A percentile compares a stretch with the other conserved stretches of the same genome.
These are phyloP conservation scores for Pseudevernia furfuracea DNA, from an alignment of 495 filamentous ascomycete genomes.

Conservation along the genomic window DNA sequence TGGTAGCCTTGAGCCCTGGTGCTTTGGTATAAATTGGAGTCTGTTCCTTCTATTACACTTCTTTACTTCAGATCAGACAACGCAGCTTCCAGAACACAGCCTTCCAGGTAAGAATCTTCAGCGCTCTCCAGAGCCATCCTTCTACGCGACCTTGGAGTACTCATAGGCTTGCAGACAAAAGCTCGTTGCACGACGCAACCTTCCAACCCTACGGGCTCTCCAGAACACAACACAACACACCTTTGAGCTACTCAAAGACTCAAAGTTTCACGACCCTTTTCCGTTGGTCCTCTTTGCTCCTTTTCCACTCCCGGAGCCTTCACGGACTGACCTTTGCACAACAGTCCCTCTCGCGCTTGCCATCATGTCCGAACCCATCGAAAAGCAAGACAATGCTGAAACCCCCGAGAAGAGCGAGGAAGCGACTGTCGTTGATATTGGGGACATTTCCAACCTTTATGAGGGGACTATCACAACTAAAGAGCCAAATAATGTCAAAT, in stretches of 20 bases:
- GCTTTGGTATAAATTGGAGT: background rate
- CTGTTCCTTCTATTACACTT: background rate
- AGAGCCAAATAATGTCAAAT: no score
- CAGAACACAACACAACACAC: no score
- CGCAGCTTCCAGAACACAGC: background rate
- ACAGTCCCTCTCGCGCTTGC: background rate
- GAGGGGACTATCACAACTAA: no score
- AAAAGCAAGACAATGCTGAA: background rate
- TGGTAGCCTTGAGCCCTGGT: background rate
- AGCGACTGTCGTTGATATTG: no score
- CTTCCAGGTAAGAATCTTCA: background rate
- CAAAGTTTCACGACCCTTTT: background rate
- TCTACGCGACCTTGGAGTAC: background rate
- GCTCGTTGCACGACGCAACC: background rate
- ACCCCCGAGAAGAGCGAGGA: background rate
- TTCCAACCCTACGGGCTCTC: background rate
- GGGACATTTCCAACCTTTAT: no score
- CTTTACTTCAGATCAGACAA: background rate
- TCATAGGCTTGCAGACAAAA: background rate
- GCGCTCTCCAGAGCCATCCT: background rate
- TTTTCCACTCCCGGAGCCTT: background rate
- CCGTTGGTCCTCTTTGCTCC: background rate
- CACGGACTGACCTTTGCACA: background rate
- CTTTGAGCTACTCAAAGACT: background rate
- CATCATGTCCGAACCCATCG: background rate